Conservation (phyloP, 2,329 filamentous ascomycete genomes). For the Fusarium albidum region DNA sequence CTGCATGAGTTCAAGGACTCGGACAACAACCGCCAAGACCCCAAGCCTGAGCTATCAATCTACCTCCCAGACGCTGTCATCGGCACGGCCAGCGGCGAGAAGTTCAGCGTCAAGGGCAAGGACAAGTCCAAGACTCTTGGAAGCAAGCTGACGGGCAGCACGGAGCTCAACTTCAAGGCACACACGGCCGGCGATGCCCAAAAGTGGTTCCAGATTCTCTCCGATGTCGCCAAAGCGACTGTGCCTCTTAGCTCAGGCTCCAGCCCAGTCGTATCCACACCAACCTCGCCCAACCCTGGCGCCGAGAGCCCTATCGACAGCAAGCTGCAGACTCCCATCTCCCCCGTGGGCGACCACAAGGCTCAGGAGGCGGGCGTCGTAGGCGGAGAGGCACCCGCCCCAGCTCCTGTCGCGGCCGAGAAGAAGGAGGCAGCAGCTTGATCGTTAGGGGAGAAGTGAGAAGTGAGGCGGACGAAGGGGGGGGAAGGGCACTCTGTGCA, state of each 20-base stretch:
- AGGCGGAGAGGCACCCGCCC: slow-evolving; percentile 37
- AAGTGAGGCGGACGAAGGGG: slow-evolving; percentile 31
- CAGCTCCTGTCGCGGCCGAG: slow-evolving; percentile 26
- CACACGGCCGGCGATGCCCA: slow-evolving; percentile 80
- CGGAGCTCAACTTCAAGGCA: slow-evolving; percentile 89
- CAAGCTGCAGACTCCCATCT: slow-evolving; percentile 28
- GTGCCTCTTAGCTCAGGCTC: slow-evolving; percentile 42
- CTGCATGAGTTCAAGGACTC: slow-evolving; percentile 97
- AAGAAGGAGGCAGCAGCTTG: slow-evolving; percentile 32
- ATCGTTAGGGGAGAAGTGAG: background rate
- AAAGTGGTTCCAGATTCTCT: slow-evolving; percentile 84
- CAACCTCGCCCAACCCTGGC: slow-evolving; percentile 40
- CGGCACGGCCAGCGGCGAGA: slow-evolving; percentile 74
- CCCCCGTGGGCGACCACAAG: slow-evolving; percentile 42
- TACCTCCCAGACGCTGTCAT: slow-evolving; percentile 92
- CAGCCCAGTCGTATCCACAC: slow-evolving; percentile 37
- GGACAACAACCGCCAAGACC: slow-evolving; percentile 75
- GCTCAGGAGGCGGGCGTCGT: slow-evolving; percentile 59
- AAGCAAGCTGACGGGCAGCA: slow-evolving; percentile 79
- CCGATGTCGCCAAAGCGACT: slow-evolving; percentile 63
- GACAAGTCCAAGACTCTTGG: slow-evolving; percentile 83
- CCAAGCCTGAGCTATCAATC: slow-evolving; percentile 84
- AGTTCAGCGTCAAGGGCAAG: slow-evolving; percentile 96
- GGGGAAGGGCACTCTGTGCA: slow-evolving; percentile 9
- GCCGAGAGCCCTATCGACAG: slow-evolving; percentile 23